Conservation (phyloP, 2,329 filamentous ascomycete species). For the Furcasterigmium furcatum region DNA sequence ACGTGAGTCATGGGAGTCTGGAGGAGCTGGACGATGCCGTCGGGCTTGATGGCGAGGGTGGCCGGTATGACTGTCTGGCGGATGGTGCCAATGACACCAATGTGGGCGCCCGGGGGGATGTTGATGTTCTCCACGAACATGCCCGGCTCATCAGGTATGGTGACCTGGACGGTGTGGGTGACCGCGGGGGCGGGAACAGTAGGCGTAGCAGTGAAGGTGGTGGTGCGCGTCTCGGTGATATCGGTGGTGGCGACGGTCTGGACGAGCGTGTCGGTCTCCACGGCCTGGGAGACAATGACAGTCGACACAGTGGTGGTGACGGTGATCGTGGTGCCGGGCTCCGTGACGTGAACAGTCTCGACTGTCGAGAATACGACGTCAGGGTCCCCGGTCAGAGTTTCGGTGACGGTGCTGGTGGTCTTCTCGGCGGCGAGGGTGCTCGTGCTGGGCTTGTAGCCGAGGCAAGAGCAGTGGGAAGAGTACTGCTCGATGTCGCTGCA, state of each 20-base stretch:
- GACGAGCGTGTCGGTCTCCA: conserved; percentile 2
- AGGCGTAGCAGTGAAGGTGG: conserved; percentile 1
- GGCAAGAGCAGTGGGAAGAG: conserved; percentile 14
- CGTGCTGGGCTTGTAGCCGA: conserved; percentile 10
- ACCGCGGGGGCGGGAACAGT: not conserved
- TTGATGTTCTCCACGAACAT: conserved; percentile 1
- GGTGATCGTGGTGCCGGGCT: conserved; percentile 1
- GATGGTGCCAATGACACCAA: conserved; percentile 4
- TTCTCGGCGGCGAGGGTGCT: conserved; percentile 5
- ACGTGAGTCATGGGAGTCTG: not conserved
- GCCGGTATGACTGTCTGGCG: no score
- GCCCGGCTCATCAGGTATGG: not conserved
- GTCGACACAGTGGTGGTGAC: conserved; percentile 6
- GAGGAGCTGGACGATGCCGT: not conserved
- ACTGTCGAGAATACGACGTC: conserved; percentile 3
- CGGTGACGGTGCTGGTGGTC: conserved; percentile 6
- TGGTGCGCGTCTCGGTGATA: conserved; percentile 5
- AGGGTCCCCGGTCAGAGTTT: conserved; percentile 3
- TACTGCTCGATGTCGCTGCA: conserved; percentile 11
- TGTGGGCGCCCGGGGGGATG: conserved; percentile 4
- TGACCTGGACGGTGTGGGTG: conserved; percentile 3
- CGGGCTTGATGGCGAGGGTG: no score
- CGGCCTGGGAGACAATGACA: not conserved
- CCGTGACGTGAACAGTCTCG: conserved; percentile 2
- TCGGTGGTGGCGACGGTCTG: conserved; percentile 2